A percentile compares a stretch with the other conserved stretches of the same genome.
phyloP scores from a whole-genome alignment of 83 land plant species.

The Diphasiastrum complanatum region DNA sequence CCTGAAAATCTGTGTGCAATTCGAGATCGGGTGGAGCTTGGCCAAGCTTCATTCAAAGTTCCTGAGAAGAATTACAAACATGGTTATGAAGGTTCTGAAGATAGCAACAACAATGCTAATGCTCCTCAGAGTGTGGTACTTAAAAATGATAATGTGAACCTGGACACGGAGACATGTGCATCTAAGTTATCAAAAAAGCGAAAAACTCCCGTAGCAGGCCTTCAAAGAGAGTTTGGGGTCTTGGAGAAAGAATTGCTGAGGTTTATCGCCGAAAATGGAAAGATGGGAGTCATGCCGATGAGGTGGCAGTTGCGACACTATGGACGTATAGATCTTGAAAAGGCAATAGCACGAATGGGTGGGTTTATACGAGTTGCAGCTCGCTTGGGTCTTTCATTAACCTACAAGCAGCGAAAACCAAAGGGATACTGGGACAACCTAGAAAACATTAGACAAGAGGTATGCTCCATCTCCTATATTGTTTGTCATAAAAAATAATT shows the following conservation, averaged over 20 bases:
- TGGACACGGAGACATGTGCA: too few species aligned
- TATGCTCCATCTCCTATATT: conserved; percentile 10
- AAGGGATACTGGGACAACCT: conserved; percentile 89
- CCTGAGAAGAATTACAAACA: too few species aligned
- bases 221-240: conserved; percentile 67
- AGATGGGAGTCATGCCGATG: conserved; percentile 95
- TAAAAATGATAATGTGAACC: too few species aligned
- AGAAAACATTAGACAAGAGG: conserved; percentile 87
- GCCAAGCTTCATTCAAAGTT: too few species aligned
- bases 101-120: too few species aligned
- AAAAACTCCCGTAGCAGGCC: conserved; percentile 46
- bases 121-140: too few species aligned
- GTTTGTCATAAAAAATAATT: neutral
- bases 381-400: conserved; percentile 63
- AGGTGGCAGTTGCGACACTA: conserved; percentile 66
- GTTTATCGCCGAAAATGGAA: conserved; percentile 71
- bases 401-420: conserved; percentile 86
- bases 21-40: conserved; percentile 68
- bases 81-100: too few species aligned
- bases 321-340: conserved; percentile 91
- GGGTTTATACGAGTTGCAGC: conserved; percentile 79
- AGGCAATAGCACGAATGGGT: conserved; percentile 84
- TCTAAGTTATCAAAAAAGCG: too few species aligned
- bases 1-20: conserved; percentile 96
- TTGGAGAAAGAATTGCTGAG: conserved; percentile 57